Evolutionary conservation across 2,329 filamentous ascomycete species (phyloP).

Genomic region (Bertia moriformis): DNA sequence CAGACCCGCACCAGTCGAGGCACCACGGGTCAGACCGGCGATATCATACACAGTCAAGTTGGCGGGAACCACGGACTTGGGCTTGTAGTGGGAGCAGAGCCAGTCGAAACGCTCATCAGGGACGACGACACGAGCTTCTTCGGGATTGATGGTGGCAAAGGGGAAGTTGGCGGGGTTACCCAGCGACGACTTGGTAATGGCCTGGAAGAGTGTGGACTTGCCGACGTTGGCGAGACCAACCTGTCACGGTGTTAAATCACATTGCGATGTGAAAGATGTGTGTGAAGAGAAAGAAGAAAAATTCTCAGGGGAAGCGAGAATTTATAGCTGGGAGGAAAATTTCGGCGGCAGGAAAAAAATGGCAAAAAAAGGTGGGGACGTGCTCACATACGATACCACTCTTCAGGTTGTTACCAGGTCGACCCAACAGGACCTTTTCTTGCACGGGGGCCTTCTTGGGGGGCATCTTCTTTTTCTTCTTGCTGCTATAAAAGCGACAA

Average conservation of each 20-base stretch:
- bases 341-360: background rate
- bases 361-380: slow-evolving; percentile 12
- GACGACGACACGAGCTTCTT: slow-evolving; percentile 93
- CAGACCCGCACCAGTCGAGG: slow-evolving; percentile 91
- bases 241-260: slow-evolving; percentile 29
- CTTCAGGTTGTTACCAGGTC: slow-evolving; percentile 96
- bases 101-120: slow-evolving; percentile 93
- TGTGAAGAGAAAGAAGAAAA: background rate
- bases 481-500: slow-evolving; percentile 40
- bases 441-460: slow-evolving; percentile 86
- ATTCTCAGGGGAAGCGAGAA: background rate
- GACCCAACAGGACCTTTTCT: slow-evolving; percentile 91
- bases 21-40: slow-evolving; percentile 85
- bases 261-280: background rate
- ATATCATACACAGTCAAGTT: slow-evolving; percentile 98
- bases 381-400: slow-evolving; percentile 75
- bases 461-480: slow-evolving; percentile 65
- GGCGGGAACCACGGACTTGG: slow-evolving; percentile 91
- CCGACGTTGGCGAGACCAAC: slow-evolving; percentile 98
- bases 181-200: slow-evolving; percentile 92
- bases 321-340: background rate
- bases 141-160: slow-evolving; percentile 96
- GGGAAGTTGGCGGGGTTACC: slow-evolving; percentile 99
- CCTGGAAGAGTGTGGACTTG: slow-evolving; percentile 98
- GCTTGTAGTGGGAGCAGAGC: slow-evolving; percentile 91